Percentiles rank a stretch among this genome's conserved stretches.
These are phyloP conservation scores for Pisolithus marmoratus DNA, from an alignment of 768 basidiomycete genomes.

Conservation along the genomic window DNA sequence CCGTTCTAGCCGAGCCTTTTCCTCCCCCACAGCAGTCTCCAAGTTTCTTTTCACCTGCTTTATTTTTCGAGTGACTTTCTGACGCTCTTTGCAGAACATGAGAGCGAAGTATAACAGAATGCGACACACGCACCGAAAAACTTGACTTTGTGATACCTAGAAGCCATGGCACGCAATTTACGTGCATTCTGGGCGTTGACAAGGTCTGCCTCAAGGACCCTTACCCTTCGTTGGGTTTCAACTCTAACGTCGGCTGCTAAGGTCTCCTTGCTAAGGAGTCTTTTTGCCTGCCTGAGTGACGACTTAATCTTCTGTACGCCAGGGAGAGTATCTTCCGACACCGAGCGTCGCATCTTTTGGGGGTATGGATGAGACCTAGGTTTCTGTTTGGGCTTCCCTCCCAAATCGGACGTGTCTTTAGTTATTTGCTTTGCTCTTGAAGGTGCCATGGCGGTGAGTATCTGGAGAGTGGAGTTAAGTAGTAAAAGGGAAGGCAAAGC, in stretches of 20 bases:
- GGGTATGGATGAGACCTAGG: conserved; percentile 3
- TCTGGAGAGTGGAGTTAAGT: not conserved
- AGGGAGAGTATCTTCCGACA: conserved; percentile 29
- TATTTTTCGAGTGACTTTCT: conserved; percentile 79
- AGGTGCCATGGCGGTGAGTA: not conserved
- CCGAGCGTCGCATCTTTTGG: conserved; percentile 3
- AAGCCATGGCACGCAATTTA: conserved; percentile 68
- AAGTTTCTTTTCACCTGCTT: conserved; percentile 58
- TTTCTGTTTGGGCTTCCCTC: not conserved
- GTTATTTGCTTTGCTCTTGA: not conserved
- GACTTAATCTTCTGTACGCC: conserved; percentile 88
- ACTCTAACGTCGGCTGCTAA: conserved; percentile 82
- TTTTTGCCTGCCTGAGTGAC: conserved; percentile 71
- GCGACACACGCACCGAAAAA: conserved; percentile 73
- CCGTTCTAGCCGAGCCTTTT: conserved; percentile 37
- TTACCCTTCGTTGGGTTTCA: conserved; percentile 73
- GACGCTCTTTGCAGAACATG: conserved; percentile 53
- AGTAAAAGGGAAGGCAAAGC: too few relatives aligned
- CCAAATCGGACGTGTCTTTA: not conserved
- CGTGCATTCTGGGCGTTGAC: conserved; percentile 53
- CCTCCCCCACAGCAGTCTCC: conserved; percentile 29
- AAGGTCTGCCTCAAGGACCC: conserved; percentile 70
- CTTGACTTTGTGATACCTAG: conserved; percentile 84
- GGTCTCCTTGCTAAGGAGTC: conserved; percentile 80
- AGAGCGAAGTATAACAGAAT: not conserved